These are phyloP conservation scores for Trebouxia sp. DNA, from an alignment of 139 green algal species.

Conservation along the genomic window DNA sequence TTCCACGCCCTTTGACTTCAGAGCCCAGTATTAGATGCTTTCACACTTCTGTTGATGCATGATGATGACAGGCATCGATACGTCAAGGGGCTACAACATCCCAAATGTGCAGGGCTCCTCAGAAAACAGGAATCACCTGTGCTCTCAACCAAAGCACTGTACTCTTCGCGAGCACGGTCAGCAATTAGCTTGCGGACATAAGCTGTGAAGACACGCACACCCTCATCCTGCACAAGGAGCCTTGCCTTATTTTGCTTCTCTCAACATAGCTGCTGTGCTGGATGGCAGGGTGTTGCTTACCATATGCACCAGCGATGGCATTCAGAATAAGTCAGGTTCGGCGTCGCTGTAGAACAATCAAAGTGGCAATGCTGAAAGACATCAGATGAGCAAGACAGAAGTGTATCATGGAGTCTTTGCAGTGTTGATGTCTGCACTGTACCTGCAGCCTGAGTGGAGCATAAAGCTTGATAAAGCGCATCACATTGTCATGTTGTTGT, in stretches of 20 bases:
- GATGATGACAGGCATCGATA: no score
- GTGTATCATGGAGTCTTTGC: neutral
- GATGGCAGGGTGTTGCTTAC: no score
- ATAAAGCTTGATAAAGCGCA: conserved; percentile 81
- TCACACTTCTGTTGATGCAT: no score
- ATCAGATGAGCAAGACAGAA: neutral
- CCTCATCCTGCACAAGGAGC: conserved; percentile 61
- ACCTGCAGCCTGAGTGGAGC: conserved; percentile 73
- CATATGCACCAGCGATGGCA: no score
- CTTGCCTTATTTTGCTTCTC: no score
- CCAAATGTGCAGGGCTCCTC: no score
- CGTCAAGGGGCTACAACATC: no score
- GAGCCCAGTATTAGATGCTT: no score
- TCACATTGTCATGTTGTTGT: conserved; percentile 65
- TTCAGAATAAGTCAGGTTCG: neutral
- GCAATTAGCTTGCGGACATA: conserved; percentile 62
- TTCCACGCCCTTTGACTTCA: no score
- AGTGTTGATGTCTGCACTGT: neutral
- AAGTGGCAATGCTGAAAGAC: neutral
- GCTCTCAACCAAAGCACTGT: conserved; percentile 53
- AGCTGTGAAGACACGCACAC: conserved; percentile 59
- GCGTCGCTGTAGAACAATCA: neutral
- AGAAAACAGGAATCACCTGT: no score
- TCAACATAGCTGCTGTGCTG: no score
- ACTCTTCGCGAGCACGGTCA: conserved; percentile 54